phyloP scores from a whole-genome alignment of 23 red algal genomes.

The Gracilaria caudata region DNA sequence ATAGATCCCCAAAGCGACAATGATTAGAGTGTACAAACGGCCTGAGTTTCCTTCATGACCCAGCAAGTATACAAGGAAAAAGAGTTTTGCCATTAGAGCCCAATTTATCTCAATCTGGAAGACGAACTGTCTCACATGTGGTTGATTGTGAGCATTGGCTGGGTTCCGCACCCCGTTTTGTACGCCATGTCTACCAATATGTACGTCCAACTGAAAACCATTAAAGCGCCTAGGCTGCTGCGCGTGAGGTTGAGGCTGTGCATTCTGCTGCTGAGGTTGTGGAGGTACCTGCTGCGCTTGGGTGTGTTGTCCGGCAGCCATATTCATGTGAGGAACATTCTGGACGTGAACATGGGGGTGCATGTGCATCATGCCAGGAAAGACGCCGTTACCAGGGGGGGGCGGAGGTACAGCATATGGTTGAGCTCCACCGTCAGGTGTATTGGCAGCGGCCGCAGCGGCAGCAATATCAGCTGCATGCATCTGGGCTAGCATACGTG shows the following conservation, averaged over 20 bases:
- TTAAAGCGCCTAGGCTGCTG: neutral
- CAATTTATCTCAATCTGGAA: constrained; percentile 84
- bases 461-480: constrained; percentile 6
- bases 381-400: constrained; percentile 8
- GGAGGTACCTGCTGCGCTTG: neutral
- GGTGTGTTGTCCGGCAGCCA: neutral
- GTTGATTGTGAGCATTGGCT: constrained; percentile 19
- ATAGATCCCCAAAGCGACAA: constrained; percentile 64
- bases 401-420: constrained; percentile 1
- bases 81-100: constrained; percentile 68
- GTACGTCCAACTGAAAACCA: constrained; percentile 44
- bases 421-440: neutral
- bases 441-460: neutral
- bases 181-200: constrained; percentile 9
- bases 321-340: constrained; percentile 14
- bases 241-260: constrained; percentile 1
- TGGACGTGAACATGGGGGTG: constrained; percentile 18
- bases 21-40: constrained; percentile 58
- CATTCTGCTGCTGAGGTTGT: neutral
- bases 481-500: constrained; percentile 16
- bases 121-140: constrained; percentile 57
- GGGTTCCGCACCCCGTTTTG: constrained; percentile 2
- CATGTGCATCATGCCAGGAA: constrained; percentile 12
- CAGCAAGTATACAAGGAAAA: constrained; percentile 68
- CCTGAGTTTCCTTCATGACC: constrained; percentile 70